Conservation (phyloP, 2,329 filamentous ascomycete genomes). For the Microdochium bolleyi region DNA sequence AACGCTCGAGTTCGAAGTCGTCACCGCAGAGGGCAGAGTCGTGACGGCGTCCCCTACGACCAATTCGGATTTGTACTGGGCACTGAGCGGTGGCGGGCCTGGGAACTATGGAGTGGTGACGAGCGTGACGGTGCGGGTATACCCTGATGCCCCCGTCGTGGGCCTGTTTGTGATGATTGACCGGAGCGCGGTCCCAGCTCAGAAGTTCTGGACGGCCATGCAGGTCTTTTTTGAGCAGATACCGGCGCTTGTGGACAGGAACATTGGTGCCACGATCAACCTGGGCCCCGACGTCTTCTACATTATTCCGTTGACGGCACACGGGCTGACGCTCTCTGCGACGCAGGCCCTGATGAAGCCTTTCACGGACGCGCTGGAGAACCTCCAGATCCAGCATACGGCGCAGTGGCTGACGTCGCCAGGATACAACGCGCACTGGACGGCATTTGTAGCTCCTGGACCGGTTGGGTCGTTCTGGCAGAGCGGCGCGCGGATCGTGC, state of each 20-base stretch:
- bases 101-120: constrained; percentile 39
- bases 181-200: background rate
- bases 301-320: background rate
- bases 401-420: background rate
- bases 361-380: background rate
- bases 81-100: constrained; percentile 39
- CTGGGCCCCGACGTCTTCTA: background rate
- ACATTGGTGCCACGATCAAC: background rate
- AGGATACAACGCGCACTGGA: background rate
- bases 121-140: constrained; percentile 35
- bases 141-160: constrained; percentile 25
- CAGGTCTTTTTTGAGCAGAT: background rate
- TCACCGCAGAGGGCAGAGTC: constrained; percentile 32
- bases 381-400: background rate
- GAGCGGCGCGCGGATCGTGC: background rate
- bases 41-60: constrained; percentile 30
- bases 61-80: constrained; percentile 47
- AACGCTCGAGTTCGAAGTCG: constrained; percentile 33
- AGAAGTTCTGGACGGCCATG: background rate
- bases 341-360: background rate
- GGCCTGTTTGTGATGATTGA: constrained; percentile 14
- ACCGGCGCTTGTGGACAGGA: background rate
- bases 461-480: background rate
- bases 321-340: background rate
- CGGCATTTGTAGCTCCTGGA: background rate